Conservation (phyloP, 2,329 filamentous ascomycete species). For the Colletotrichum simmondsii region DNA sequence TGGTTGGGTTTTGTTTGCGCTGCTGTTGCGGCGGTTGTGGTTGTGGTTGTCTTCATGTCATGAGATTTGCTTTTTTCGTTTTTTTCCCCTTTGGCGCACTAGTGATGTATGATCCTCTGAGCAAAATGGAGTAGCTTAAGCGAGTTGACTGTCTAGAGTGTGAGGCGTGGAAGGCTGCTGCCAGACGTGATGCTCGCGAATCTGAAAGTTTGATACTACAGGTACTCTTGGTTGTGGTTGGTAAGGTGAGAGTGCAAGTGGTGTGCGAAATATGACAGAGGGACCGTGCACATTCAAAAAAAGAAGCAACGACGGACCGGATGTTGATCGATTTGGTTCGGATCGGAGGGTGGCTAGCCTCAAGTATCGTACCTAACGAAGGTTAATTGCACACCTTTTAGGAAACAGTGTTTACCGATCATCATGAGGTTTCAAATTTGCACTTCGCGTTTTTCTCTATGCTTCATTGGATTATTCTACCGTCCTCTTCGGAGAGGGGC, state of each 20-base stretch:
- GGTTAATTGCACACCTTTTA: not conserved
- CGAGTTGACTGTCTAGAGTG: not conserved
- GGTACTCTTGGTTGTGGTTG: not conserved
- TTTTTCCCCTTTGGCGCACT: too few species aligned
- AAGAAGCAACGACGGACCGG: not conserved
- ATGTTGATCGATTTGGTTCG: conserved; percentile 5
- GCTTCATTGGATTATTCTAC: not conserved
- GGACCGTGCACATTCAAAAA: not conserved
- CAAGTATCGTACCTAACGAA: not conserved
- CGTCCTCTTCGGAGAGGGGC: too few species aligned
- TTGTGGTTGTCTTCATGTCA: not conserved
- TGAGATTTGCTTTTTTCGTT: not conserved
- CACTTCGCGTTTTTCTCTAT: not conserved
- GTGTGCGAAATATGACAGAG: not conserved
- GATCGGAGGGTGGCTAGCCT: not conserved
- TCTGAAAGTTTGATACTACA: not conserved
- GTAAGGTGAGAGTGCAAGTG: not conserved
- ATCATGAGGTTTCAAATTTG: not conserved
- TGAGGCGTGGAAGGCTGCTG: not conserved
- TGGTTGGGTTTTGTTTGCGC: not conserved
- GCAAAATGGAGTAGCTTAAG: not conserved
- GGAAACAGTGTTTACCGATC: not conserved
- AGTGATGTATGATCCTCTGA: not conserved
- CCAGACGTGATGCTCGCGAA: not conserved
- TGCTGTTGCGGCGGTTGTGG: not conserved